These are phyloP conservation scores for Candida sonorensis DNA, from an alignment of 805 yeast genomes.

Conservation along the genomic window DNA sequence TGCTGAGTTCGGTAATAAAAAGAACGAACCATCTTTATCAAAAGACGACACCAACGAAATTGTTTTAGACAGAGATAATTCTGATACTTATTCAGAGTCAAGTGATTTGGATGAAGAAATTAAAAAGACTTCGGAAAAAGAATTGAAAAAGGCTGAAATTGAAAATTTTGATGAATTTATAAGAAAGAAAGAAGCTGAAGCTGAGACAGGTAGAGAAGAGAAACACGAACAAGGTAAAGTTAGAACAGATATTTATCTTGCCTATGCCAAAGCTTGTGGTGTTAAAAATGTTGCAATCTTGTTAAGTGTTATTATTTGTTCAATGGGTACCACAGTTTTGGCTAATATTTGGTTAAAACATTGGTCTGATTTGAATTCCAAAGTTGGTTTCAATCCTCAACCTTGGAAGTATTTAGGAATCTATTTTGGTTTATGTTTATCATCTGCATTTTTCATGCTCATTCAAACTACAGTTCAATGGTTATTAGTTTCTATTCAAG, in stretches of 20 bases:
- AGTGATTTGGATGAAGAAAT: conserved; percentile 24
- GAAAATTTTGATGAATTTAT: conserved; percentile 33
- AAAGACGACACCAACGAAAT: conserved; percentile 8
- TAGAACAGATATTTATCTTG: conserved; percentile 74
- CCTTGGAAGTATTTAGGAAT: conserved; percentile 66
- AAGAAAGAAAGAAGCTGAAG: conserved; percentile 31
- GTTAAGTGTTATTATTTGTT: conserved; percentile 45
- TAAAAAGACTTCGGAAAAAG: conserved; percentile 27
- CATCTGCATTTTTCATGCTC: conserved; percentile 53
- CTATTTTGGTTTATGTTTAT: conserved; percentile 69
- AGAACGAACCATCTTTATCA: conserved; percentile 12
- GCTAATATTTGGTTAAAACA: conserved; percentile 92
- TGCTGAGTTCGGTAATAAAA: conserved; percentile 53
- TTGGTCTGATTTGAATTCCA: conserved; percentile 90
- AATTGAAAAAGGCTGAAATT: conserved; percentile 60
- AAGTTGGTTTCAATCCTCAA: conserved; percentile 61
- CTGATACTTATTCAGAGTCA: conserved; percentile 12
- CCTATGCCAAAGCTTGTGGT: conserved; percentile 86
- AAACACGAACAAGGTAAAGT: conserved; percentile 92
- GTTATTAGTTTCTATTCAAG: conserved; percentile 77
- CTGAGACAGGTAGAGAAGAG: conserved; percentile 49
- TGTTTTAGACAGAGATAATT: conserved; percentile 11
- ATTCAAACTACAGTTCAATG: conserved; percentile 64
- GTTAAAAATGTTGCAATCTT: conserved; percentile 54
- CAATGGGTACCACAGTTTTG: conserved; percentile 55